Conservation (phyloP, 768 basidiomycete genomes). For the Tylopilus rubrobrunneus region DNA sequence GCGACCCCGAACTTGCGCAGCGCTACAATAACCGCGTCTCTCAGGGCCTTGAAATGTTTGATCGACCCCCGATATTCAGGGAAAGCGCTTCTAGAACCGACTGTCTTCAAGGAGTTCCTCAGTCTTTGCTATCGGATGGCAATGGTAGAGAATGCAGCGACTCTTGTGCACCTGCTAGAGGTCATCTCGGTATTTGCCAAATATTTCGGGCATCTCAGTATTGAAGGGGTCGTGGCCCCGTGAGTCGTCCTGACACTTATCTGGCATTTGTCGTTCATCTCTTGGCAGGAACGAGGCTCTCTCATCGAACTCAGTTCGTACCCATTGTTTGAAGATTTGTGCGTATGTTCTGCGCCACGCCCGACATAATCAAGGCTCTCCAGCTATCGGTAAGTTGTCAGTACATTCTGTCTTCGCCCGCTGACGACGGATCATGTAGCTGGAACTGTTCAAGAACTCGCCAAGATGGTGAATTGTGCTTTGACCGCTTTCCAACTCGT, state of each 20-base stretch:
- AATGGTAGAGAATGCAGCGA: constrained; percentile 72
- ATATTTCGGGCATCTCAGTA: constrained; percentile 29
- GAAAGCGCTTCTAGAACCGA: constrained; percentile 71
- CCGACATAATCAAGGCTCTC: constrained; percentile 51
- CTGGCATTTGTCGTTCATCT: constrained; percentile 1
- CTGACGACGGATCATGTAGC: constrained; percentile 26
- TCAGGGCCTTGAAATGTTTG: constrained; percentile 77
- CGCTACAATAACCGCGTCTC: constrained; percentile 52
- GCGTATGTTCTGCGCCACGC: constrained; percentile 75
- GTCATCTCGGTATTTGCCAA: constrained; percentile 58
- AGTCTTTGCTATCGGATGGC: constrained; percentile 87
- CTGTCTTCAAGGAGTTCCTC: constrained; percentile 86
- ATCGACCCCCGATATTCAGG: constrained; percentile 80
- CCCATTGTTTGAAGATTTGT: constrained; percentile 80
- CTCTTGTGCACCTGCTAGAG: constrained; percentile 71
- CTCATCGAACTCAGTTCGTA: constrained; percentile 32
- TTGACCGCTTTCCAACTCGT: constrained; percentile 61
- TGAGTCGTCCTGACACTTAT: not conserved
- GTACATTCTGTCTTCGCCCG: constrained; percentile 7
- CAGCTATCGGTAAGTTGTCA: constrained; percentile 45
- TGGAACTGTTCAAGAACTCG: constrained; percentile 48
- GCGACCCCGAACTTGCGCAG: constrained; percentile 39
- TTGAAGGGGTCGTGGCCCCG: constrained; percentile 22
- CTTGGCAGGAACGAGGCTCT: constrained; percentile 30
- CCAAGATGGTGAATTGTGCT: constrained; percentile 59